Evolutionary conservation across 2,329 filamentous ascomycete genomes (phyloP).

Genomic region (Aspergillus ibericus): DNA sequence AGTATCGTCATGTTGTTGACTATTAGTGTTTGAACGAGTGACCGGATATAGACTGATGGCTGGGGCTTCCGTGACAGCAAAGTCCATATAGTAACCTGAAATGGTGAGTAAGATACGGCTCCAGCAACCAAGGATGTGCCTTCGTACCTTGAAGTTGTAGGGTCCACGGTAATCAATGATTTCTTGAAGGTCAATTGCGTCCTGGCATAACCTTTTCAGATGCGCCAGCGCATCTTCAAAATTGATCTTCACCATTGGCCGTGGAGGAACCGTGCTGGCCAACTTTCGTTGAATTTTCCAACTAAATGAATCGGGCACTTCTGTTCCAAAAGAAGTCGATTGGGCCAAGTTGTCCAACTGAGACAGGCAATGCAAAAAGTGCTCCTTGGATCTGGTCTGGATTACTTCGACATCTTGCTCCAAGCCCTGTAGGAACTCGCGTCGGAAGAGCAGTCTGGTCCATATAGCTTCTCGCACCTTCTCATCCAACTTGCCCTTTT

Average conservation of each 20-base stretch:
- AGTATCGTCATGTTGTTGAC: conserved; percentile 71
- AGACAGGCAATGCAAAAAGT: conserved; percentile 36
- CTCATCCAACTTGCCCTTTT: conserved; percentile 34
- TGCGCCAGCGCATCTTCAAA: conserved; percentile 71
- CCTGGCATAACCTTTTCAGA: conserved; percentile 68
- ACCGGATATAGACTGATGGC: conserved; percentile 79
- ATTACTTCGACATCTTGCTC: conserved; percentile 36
- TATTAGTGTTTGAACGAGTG: conserved; percentile 73
- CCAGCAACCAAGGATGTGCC: background rate
- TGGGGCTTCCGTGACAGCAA: conserved; percentile 80
- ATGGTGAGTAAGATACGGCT: background rate
- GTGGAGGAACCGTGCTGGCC: conserved; percentile 88
- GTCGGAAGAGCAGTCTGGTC: conserved; percentile 66
- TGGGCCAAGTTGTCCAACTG: conserved; percentile 58
- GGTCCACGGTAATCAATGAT: conserved; percentile 68
- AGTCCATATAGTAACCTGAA: conserved; percentile 68
- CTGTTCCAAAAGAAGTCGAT: conserved; percentile 62
- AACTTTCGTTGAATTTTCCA: conserved; percentile 86
- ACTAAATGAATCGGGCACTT: conserved; percentile 79
- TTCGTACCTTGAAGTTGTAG: conserved; percentile 65
- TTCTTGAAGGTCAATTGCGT: conserved; percentile 68
- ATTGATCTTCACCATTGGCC: conserved; percentile 77
- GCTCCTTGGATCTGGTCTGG: conserved; percentile 29
- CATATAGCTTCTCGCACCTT: conserved; percentile 57
- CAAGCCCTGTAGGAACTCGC: conserved; percentile 46